These are phyloP conservation scores for Avena sativa DNA, from an alignment of 176 grass and related monocot genomes.

Conservation along the genomic window DNA sequence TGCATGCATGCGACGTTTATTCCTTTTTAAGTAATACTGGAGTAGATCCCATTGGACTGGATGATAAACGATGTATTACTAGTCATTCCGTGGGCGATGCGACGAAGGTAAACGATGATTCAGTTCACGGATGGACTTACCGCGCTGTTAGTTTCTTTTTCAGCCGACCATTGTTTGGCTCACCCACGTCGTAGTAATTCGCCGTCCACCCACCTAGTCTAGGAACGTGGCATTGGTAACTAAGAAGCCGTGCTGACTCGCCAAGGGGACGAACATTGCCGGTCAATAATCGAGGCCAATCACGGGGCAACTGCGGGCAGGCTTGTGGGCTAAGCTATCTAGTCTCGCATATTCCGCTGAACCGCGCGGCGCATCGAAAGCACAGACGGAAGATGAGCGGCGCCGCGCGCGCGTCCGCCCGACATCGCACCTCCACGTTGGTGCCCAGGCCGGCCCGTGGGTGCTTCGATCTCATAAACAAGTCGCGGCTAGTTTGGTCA, in stretches of 20 bases:
- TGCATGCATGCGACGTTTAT: background rate
- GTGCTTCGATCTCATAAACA: slow-evolving; percentile 37
- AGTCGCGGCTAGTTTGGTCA: background rate
- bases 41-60: background rate
- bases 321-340: background rate
- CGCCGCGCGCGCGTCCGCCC: background rate
- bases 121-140: too few species aligned
- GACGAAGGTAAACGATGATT: background rate
- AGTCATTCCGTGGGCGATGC: background rate
- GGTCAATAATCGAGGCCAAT: background rate
- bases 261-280: too few species aligned
- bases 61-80: background rate
- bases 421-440: background rate
- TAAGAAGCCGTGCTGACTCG: background rate
- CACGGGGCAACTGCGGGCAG: slow-evolving; percentile 2
- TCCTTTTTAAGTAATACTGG: background rate
- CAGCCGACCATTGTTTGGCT: background rate
- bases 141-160: too few species aligned
- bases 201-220: background rate
- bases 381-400: slow-evolving; percentile 21
- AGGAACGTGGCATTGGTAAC: slow-evolving; percentile 33
- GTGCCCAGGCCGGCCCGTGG: background rate
- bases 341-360: slow-evolving; percentile 41
- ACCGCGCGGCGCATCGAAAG: slow-evolving; percentile 35
- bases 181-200: slow-evolving; percentile 25